These are phyloP conservation scores for Aureobasidium sp. DNA, from an alignment of 2,329 filamentous ascomycete species.

Conservation along the genomic window DNA sequence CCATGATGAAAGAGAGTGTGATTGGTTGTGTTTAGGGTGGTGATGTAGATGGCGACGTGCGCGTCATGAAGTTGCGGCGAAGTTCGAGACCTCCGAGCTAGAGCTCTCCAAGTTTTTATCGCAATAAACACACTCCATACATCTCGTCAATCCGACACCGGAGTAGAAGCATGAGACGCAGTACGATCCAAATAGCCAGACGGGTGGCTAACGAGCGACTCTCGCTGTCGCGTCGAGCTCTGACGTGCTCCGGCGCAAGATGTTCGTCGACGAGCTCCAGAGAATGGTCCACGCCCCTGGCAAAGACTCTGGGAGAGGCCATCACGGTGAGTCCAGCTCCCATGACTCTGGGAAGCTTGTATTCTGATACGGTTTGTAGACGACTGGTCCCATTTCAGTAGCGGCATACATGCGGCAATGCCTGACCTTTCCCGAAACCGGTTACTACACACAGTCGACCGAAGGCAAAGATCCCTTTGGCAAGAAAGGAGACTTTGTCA, in stretches of 20 bases:
- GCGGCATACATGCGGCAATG: conserved; percentile 98
- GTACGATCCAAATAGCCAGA: conserved; percentile 2
- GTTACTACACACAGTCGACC: conserved; percentile 79
- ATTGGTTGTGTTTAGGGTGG: neutral
- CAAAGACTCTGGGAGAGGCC: conserved; percentile 75
- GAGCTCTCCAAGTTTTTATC: neutral
- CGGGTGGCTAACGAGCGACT: neutral
- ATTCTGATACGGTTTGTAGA: conserved; percentile 39
- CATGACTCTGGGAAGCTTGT: conserved; percentile 4
- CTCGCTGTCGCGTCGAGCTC: neutral
- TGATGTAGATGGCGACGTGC: neutral
- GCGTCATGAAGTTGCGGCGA: conserved; percentile 12
- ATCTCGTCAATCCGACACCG: conserved; percentile 4
- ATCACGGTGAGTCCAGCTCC: conserved; percentile 58
- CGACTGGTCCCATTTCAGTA: conserved; percentile 83
- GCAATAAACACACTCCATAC: neutral
- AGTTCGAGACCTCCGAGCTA: conserved; percentile 4
- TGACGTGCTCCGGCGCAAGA: conserved; percentile 26
- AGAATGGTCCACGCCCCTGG: conserved; percentile 86
- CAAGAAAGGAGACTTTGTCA: conserved; percentile 89
- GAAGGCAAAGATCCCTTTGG: conserved; percentile 78
- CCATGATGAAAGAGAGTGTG: conserved; percentile 16
- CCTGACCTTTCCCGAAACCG: conserved; percentile 78
- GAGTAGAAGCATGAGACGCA: conserved; percentile 10
- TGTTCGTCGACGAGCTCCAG: conserved; percentile 39